Evolutionary conservation across 179 eudicot species (phyloP).

Genomic region (Amaranthus tricolor): DNA sequence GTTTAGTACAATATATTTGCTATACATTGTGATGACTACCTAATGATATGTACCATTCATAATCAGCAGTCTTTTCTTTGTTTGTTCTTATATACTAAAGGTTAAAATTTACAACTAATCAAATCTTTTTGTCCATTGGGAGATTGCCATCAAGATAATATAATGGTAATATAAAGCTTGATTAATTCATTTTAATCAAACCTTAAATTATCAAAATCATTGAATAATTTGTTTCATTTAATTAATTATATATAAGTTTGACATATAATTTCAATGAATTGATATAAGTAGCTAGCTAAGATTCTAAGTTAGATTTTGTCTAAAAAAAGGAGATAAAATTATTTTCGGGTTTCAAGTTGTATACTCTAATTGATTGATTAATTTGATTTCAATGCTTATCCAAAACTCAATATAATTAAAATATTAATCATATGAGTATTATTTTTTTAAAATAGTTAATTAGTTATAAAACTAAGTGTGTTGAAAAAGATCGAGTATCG

Average conservation of each 20-base stretch:
- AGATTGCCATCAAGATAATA: background rate
- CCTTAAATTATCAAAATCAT: background rate
- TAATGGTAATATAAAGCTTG: background rate
- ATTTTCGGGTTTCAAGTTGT: too few relatives aligned
- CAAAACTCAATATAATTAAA: too few relatives aligned
- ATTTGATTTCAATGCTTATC: too few relatives aligned
- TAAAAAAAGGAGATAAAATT: too few relatives aligned
- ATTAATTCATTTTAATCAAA: background rate
- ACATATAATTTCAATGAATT: background rate
- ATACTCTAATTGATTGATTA: too few relatives aligned
- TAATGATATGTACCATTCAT: background rate
- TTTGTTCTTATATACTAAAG: background rate
- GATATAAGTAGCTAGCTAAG: background rate
- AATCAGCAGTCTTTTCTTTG: constrained; percentile 13
- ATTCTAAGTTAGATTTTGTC: too few relatives aligned
- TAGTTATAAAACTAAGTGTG: too few relatives aligned
- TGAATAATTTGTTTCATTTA: background rate
- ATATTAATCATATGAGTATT: too few relatives aligned
- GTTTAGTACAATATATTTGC: constrained; percentile 1
- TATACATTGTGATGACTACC: constrained; percentile 11
- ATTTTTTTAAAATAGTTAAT: too few relatives aligned
- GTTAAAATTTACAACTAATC: background rate
- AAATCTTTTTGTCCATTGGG: background rate
- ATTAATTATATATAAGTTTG: background rate
- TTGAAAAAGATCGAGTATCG: too few relatives aligned